Conservation (phyloP, 2,329 filamentous ascomycete genomes). For the Neurospora crassa region DNA sequence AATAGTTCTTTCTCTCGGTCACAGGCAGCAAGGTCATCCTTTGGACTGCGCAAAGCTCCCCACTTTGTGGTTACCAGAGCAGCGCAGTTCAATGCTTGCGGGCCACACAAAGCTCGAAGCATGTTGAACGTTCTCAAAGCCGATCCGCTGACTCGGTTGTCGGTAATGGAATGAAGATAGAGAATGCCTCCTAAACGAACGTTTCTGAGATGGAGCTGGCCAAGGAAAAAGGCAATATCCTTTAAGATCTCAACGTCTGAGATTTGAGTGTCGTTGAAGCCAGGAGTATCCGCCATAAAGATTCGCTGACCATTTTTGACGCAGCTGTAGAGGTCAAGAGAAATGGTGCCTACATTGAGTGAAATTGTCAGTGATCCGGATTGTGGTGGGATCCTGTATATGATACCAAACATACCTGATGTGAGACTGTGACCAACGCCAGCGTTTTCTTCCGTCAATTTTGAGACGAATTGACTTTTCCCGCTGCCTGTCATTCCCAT, state of each 20-base stretch:
- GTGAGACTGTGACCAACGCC: not conserved
- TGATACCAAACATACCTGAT: not conserved
- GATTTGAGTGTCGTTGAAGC: not conserved
- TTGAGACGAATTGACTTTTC: constrained; percentile 1
- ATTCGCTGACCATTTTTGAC: not conserved
- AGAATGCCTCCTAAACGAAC: not conserved
- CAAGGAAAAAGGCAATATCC: not conserved
- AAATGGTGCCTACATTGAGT: not conserved
- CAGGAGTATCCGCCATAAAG: constrained; percentile 3
- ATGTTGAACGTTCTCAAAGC: not conserved
- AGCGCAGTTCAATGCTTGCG: not conserved
- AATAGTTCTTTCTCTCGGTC: not conserved
- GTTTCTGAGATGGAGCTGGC: not conserved
- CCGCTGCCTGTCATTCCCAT: constrained; percentile 1
- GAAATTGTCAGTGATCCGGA: not conserved
- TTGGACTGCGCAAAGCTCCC: not conserved
- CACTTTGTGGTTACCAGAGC: constrained; percentile 2
- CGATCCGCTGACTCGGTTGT: not conserved
- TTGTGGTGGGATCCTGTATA: not conserved
- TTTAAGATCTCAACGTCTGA: constrained; percentile 1
- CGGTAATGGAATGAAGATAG: constrained; percentile 3
- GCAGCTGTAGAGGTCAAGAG: not conserved
- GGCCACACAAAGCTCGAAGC: not conserved
- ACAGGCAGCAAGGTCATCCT: not conserved
- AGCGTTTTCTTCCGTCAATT: not conserved